These are phyloP conservation scores for Gardenia jasminoides DNA, from an alignment of 257 asterid species.

Conservation along the genomic window DNA sequence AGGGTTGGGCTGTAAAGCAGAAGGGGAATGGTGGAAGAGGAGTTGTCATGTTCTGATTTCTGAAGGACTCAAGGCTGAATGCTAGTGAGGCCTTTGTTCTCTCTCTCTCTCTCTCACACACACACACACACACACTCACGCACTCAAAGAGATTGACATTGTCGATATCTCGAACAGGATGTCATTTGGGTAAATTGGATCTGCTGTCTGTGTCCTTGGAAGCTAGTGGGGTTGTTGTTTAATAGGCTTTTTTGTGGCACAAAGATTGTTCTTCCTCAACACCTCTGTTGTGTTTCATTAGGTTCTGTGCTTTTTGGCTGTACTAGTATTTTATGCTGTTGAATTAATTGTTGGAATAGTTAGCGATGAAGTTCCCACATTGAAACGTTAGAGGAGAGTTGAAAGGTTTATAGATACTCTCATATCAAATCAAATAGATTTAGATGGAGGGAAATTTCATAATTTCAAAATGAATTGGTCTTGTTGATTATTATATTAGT, in stretches of 20 bases:
- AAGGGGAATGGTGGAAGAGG: slow-evolving; percentile 18
- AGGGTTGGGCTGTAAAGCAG: slow-evolving; percentile 24
- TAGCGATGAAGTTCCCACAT: no score
- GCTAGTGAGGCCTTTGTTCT: neutral
- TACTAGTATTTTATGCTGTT: slow-evolving; percentile 7
- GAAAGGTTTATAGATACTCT: no score
- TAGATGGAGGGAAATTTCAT: no score
- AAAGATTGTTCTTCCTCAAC: neutral
- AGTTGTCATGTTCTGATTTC: slow-evolving; percentile 8
- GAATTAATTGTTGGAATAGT: no score
- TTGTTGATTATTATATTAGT: no score
- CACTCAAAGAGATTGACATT: neutral
- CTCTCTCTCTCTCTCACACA: neutral
- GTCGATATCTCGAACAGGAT: slow-evolving; percentile 17
- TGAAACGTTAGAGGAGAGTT: no score
- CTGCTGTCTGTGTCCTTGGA: slow-evolving; percentile 33
- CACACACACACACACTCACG: neutral
- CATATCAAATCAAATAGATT: no score
- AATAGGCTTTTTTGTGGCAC: slow-evolving; percentile 15
- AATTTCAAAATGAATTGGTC: no score
- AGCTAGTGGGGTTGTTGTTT: slow-evolving; percentile 32
- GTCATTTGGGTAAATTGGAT: slow-evolving; percentile 27
- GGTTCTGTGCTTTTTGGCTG: neutral
- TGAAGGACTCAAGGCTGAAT: slow-evolving; percentile 4
- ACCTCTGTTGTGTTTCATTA: neutral